Base-by-base conservation (phyloP, 2,329 filamentous ascomycete genomes). In the Ophiostoma pallidulum region DNA sequence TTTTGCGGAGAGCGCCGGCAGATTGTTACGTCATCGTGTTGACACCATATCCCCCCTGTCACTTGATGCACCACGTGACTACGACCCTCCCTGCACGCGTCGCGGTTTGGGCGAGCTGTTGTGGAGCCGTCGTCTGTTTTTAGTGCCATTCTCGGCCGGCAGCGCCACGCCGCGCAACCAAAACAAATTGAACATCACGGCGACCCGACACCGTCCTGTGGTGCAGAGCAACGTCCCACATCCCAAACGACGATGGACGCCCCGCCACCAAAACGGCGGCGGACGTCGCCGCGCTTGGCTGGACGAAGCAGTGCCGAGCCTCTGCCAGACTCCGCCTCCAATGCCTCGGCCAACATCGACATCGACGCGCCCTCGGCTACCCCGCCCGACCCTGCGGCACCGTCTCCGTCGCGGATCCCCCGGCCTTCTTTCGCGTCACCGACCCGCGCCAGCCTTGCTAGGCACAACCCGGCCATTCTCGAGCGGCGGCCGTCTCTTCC, bases 341-440 rank as follows among this genome's bases (percentile, higher is more conserved):
- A 29, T 44, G 24, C 33, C 1, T 26, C 26, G 8, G n/a, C n/a
- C 9, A n/a, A 4, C 7, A 28, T 19, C 13, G 38, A 16, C 7
- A 7, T 29, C 4, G 4, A 28, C 14, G 20, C 18, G 24, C 38
- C 63, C 63, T 55, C 65, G 49, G 67, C 64, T 49, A 67, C 64
- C 48, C 64, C 64, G 41, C 57, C 56, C 44, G 58, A 57, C 48
- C 56, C 54, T 41, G 56, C 55, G 13, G 54, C 55, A 26, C n/a
- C 39, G 2, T 16, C 43, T 5, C 32, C 52, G 40, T 54, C 52
- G 14, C 56, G 51, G 33, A 48, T 45, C 28, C 56, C 58, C 40
- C 71, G 71, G 1, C 72, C 75, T 1, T 83, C 80, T 1, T 84
- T 80, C 58, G 76, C 76, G 46, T 83, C 80, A n/a, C 80, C 82